Evolutionary conservation across 139 green algal species (phyloP).

Genomic region (Tetradesmus obliquus): DNA sequence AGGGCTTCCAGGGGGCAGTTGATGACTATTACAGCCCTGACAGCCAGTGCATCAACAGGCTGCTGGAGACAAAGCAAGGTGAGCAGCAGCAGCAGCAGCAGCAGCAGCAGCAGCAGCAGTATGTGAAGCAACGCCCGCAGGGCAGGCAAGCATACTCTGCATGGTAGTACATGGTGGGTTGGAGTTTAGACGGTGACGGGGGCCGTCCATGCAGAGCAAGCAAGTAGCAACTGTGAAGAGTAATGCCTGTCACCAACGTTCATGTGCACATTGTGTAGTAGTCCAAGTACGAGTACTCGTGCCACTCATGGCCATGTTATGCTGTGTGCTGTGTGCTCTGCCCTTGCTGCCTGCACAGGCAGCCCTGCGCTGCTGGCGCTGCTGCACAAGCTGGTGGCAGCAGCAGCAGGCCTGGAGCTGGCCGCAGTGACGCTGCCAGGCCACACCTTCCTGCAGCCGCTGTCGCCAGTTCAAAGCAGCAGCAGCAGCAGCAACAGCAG

Average conservation of each 20-base stretch:
- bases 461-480: not conserved
- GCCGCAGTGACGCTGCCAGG: not conserved
- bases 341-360: not conserved
- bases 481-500: not conserved
- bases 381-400: not conserved
- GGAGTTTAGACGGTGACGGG: no score
- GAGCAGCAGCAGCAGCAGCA: not conserved
- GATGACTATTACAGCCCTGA: slow-evolving; percentile 6
- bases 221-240: no score
- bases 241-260: no score
- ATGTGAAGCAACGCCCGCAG: not conserved
- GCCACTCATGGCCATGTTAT: no score
- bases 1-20: not conserved
- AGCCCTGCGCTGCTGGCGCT: not conserved
- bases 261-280: no score
- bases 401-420: not conserved
- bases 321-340: not conserved
- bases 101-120: not conserved
- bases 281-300: no score
- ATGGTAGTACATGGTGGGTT: no score
- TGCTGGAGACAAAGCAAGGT: slow-evolving; percentile 16
- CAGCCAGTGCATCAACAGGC: slow-evolving; percentile 11
- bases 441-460: not conserved
- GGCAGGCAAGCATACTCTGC: not conserved
- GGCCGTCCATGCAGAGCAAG: no score